Evolutionary conservation across 1,284 basidiomycete species (phyloP).

Genomic region (Heterobasidion occidentale): DNA sequence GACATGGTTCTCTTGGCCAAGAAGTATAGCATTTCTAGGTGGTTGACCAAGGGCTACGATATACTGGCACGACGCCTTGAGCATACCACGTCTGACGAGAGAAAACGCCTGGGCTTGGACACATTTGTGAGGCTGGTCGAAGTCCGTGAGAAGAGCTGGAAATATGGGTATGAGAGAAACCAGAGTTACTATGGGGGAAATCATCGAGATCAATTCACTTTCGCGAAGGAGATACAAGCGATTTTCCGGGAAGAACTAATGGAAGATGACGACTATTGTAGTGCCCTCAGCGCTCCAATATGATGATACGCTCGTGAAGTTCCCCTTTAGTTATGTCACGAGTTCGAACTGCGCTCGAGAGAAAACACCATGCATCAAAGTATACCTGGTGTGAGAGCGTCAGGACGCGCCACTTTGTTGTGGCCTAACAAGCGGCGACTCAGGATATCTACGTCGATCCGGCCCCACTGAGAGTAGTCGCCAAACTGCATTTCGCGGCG

Average conservation of each 20-base stretch:
- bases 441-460: background rate
- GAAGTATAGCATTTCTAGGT: background rate
- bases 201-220: background rate
- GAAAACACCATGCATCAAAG: too few species aligned
- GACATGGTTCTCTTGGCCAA: background rate
- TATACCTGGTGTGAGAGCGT: too few species aligned
- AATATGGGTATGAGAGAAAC: background rate
- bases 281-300: too few species aligned
- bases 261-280: background rate
- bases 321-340: too few species aligned
- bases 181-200: background rate
- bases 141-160: background rate
- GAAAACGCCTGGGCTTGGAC: background rate
- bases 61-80: background rate
- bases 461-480: background rate
- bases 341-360: too few species aligned
- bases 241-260: background rate
- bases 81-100: background rate
- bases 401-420: background rate
- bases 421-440: background rate
- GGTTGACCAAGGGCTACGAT: background rate
- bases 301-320: too few species aligned
- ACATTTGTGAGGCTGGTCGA: background rate
- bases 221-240: background rate
- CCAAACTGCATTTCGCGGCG: background rate